Base-by-base conservation (phyloP, 495 filamentous ascomycete species). In the Penicillium maclennaniae region DNA sequence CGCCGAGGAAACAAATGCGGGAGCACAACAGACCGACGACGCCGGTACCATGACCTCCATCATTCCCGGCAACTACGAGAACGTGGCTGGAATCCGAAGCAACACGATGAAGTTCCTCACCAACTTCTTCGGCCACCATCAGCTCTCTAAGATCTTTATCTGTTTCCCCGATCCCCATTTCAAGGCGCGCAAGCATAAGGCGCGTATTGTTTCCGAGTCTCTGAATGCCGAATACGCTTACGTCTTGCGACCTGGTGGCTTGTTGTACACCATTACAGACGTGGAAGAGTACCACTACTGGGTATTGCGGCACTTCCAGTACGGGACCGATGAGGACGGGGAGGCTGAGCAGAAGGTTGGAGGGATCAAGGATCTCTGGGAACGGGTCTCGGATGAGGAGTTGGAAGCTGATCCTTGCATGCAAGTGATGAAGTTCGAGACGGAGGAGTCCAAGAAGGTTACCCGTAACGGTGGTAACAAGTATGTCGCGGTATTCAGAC, bases 81-180 rank as follows among this genome's bases (percentile, higher is more conserved):
- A 98, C 69, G 86, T 92, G 54, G 78, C 84, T 43, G 92, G 89
- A 51, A 70, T 97, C 39, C 86, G 93, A 52, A 87, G 87, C 55
- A 98, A 98, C 75, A 89, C 88, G 14, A 98, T 98, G 93, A 97
- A 97, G 60, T 97, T 97, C 74, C 74, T 97, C 15, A 92, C 93
- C 38, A 96, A 97, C 67, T 95, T 96, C 78, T 97, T 97, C 75
- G 71, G 68, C 47, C 87, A 70, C 39, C 62, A 66, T 23, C 87
- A 95, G 65, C 83, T 98, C 26, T 79, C 79, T 49, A 92, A 91
- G 67, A 87, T 96, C 66, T 98, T 97, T 69, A 87, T 98, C 64
- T 97, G 93, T 75, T 98, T 98, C 71, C 93, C 93, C 0, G 93
- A 98, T 64, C 93, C 93, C 55, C 93, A 98, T 68, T 98, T 98